Evolutionary conservation across 768 basidiomycete species (phyloP).

Genomic region (Lactifluus echinatus): DNA sequence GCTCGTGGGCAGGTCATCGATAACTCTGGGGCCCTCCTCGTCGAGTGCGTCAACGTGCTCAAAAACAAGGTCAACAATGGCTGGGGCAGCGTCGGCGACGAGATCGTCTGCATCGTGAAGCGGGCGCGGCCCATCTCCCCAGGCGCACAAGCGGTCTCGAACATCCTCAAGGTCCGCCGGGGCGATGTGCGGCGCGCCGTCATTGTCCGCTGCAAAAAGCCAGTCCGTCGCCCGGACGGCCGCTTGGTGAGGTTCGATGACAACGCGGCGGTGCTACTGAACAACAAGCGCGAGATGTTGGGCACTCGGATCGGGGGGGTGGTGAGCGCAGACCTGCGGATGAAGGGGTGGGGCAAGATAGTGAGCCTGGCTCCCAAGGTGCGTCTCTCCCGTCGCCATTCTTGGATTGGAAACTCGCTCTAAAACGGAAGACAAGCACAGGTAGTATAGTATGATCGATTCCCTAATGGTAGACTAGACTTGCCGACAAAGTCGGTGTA

Average conservation of each 20-base stretch:
- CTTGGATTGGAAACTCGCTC: not conserved
- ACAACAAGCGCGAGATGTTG: conserved; percentile 93
- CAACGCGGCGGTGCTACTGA: conserved; percentile 89
- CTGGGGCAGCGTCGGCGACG: conserved; percentile 88
- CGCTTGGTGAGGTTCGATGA: conserved; percentile 87
- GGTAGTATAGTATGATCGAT: conserved; percentile 12
- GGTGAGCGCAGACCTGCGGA: conserved; percentile 82
- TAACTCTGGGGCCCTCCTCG: conserved; percentile 90
- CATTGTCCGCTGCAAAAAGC: conserved; percentile 87
- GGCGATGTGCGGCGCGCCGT: conserved; percentile 96
- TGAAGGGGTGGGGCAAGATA: conserved; percentile 94
- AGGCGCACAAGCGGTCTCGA: conserved; percentile 55
- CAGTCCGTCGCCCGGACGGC: conserved; percentile 81
- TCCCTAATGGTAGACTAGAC: not conserved
- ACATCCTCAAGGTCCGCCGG: conserved; percentile 81
- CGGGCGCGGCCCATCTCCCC: conserved; percentile 76
- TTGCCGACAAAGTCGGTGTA: not conserved
- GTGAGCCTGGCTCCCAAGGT: conserved; percentile 89
- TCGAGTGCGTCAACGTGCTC: conserved; percentile 93
- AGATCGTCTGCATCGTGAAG: conserved; percentile 93
- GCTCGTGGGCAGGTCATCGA: conserved; percentile 66
- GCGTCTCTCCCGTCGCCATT: conserved; percentile 7
- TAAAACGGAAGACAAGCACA: not conserved
- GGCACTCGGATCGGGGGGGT: conserved; percentile 92
- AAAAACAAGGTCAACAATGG: conserved; percentile 96